These are phyloP conservation scores for Paecilomyces variotii DNA, from an alignment of 2,329 filamentous ascomycete species.

Conservation along the genomic window DNA sequence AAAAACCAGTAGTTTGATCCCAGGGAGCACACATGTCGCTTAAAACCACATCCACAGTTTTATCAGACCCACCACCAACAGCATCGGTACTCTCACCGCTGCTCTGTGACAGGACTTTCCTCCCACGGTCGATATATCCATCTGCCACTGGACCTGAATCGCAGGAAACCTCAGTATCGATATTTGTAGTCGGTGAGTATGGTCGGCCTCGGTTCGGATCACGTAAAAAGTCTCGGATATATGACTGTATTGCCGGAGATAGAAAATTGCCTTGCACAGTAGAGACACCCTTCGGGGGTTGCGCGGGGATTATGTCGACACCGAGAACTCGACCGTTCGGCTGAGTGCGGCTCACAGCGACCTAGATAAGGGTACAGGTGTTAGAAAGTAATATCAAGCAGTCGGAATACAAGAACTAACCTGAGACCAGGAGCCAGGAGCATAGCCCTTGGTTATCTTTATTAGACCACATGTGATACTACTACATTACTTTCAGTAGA, in stretches of 20 bases:
- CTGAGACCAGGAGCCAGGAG: conserved; percentile 55
- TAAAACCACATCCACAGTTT: conserved; percentile 80
- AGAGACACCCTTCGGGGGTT: conserved; percentile 84
- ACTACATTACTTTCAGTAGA: background rate
- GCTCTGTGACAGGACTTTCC: conserved; percentile 24
- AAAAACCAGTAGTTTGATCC: conserved; percentile 69
- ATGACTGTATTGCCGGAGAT: conserved; percentile 60
- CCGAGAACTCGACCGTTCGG: conserved; percentile 76
- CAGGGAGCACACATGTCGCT: conserved; percentile 99
- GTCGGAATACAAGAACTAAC: conserved; percentile 18
- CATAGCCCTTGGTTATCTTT: conserved; percentile 31
- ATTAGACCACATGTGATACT: conserved; percentile 2
- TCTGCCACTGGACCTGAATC: background rate
- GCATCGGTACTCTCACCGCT: conserved; percentile 8
- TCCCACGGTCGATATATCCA: conserved; percentile 17
- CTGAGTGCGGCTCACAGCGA: conserved; percentile 69
- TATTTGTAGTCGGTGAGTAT: conserved; percentile 11
- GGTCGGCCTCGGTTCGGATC: conserved; percentile 54
- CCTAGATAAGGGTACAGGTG: conserved; percentile 42
- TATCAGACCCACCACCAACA: conserved; percentile 27
- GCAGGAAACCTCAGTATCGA: background rate
- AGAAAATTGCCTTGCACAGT: conserved; percentile 94
- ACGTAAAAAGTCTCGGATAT: conserved; percentile 68
- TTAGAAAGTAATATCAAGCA: background rate
- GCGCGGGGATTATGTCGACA: conserved; percentile 87